Percentiles rank a stretch among this genome's conserved stretches.
These are phyloP conservation scores for Nakaseomyces delphensis DNA, from an alignment of 1,139 yeast genomes.

Conservation along the genomic window DNA sequence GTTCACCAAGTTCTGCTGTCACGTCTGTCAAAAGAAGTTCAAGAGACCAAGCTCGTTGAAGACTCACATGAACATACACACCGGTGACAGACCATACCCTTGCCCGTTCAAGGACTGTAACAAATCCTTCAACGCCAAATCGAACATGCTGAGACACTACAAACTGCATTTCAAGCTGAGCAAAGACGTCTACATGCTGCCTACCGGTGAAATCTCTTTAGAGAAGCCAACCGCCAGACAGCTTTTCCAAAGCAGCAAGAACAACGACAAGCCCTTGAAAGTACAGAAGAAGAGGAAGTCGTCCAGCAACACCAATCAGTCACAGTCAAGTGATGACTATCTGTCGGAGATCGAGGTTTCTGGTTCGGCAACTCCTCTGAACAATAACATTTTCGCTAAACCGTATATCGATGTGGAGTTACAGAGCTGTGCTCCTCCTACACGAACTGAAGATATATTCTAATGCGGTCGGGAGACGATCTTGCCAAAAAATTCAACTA, in stretches of 20 bases:
- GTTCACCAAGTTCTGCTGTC: conserved; percentile 35
- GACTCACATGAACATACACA: conserved; percentile 76
- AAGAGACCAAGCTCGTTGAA: conserved; percentile 73
- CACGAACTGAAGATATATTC: neutral
- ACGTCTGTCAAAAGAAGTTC: conserved; percentile 66
- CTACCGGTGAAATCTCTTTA: conserved; percentile 17
- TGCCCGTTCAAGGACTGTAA: conserved; percentile 65
- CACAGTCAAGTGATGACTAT: conserved; percentile 2
- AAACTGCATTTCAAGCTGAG: conserved; percentile 42
- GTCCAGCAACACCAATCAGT: conserved; percentile 3
- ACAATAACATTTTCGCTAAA: neutral
- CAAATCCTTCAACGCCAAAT: conserved; percentile 64
- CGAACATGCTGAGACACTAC: conserved; percentile 73
- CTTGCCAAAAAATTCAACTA: too few species aligned
- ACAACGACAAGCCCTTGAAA: neutral
- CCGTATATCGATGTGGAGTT: neutral
- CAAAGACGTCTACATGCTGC: conserved; percentile 16
- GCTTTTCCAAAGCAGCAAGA: conserved; percentile 9
- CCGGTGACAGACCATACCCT: conserved; percentile 73
- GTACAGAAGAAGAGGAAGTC: conserved; percentile 3
- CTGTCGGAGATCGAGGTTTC: conserved; percentile 1
- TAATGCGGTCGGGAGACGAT: too few species aligned
- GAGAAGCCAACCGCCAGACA: conserved; percentile 15
- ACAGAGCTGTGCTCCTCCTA: neutral
- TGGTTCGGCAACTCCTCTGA: conserved; percentile 1